Conservation (phyloP, 495 filamentous ascomycete species). For the Penicillium dipodomyicola region DNA sequence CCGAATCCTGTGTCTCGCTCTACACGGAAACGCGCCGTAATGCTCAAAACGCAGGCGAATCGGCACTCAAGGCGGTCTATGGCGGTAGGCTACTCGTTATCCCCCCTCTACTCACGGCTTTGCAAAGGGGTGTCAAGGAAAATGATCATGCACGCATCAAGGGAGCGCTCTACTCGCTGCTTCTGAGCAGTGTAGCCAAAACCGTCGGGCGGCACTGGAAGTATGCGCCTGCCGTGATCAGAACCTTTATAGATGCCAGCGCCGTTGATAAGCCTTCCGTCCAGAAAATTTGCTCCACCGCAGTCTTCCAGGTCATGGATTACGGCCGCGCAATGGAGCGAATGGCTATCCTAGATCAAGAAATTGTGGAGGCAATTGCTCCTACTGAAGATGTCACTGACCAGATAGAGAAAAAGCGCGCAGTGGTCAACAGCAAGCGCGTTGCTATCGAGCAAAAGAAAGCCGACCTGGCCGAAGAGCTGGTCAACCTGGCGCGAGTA, state of each 20-base stretch:
- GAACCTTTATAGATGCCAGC: slow-evolving; percentile 83
- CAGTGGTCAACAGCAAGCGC: slow-evolving; percentile 70
- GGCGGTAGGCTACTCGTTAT: slow-evolving; percentile 85
- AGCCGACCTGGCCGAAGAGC: slow-evolving; percentile 70
- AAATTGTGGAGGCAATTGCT: slow-evolving; percentile 67
- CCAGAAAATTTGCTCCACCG: slow-evolving; percentile 79
- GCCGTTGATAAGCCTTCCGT: slow-evolving; percentile 91
- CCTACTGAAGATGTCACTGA: slow-evolving; percentile 65
- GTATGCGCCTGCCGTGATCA: slow-evolving; percentile 81
- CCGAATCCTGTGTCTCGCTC: slow-evolving; percentile 84
- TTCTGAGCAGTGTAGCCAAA: slow-evolving; percentile 86
- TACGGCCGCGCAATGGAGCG: slow-evolving; percentile 81
- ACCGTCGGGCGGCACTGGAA: slow-evolving; percentile 88
- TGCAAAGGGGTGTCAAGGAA: slow-evolving; percentile 77
- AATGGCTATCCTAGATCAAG: slow-evolving; percentile 80
- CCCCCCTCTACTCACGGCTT: slow-evolving; percentile 72
- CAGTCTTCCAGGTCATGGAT: slow-evolving; percentile 83
- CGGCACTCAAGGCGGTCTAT: slow-evolving; percentile 87
- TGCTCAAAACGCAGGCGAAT: slow-evolving; percentile 87
- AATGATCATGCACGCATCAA: slow-evolving; percentile 89
- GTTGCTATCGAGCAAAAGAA: slow-evolving; percentile 78
- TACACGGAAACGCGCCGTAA: slow-evolving; percentile 95
- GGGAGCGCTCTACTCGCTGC: slow-evolving; percentile 82
- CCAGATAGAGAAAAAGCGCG: slow-evolving; percentile 63
- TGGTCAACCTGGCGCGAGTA: slow-evolving; percentile 70